phyloP scores from a whole-genome alignment of 2,329 filamentous ascomycete species.

The Trichoderma lentiforme region DNA sequence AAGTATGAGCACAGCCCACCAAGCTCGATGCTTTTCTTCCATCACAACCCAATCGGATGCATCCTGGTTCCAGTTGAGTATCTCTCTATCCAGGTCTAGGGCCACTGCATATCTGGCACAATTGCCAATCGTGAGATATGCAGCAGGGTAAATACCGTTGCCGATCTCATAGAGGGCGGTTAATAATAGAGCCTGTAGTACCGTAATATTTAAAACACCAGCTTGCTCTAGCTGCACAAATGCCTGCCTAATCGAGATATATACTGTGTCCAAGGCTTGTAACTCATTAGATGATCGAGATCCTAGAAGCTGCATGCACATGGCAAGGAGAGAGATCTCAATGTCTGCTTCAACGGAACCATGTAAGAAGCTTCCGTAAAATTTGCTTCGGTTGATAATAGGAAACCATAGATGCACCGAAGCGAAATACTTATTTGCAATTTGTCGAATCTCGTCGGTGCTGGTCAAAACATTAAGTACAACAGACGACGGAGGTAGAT shows the following conservation, averaged over 20 bases:
- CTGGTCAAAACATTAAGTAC: neutral
- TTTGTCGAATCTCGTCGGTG: neutral
- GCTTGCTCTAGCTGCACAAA: neutral
- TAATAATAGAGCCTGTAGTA: neutral
- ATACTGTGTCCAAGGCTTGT: neutral
- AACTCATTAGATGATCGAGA: neutral
- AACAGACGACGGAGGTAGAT: neutral
- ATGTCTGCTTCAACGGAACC: neutral
- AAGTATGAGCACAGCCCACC: neutral
- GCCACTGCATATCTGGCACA: neutral
- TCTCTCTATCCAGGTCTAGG: neutral
- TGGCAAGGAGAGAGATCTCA: neutral
- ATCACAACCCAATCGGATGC: neutral
- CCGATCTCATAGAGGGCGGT: neutral
- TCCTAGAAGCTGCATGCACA: neutral
- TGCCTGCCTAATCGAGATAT: neutral
- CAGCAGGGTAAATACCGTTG: neutral
- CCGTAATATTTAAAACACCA: neutral
- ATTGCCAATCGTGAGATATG: neutral
- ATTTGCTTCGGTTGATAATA: neutral
- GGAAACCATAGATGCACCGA: neutral
- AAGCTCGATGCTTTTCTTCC: neutral
- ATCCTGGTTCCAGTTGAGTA: neutral
- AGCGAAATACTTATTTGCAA: neutral
- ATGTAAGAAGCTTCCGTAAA: neutral